Percentiles rank a stretch among this genome's conserved stretches.
Conservation (phyloP, 345 rosid genomes). For the Eucalyptus rudis region DNA sequence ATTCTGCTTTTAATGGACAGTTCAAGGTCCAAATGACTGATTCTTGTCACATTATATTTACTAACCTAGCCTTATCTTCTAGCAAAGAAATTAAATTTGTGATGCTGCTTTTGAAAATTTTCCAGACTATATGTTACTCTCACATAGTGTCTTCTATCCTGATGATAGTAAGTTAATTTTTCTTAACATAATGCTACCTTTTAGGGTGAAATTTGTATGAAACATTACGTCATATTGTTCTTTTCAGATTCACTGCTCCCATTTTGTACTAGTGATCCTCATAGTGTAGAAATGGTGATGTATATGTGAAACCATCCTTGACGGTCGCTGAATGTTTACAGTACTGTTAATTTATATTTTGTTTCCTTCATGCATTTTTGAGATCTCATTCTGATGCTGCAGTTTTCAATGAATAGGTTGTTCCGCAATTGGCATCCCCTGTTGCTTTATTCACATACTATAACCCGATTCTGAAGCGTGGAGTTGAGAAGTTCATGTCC, state of each 20-base stretch:
- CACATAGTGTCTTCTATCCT: background rate
- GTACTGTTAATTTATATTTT: background rate
- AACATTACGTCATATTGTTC: background rate
- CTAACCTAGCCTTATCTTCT: background rate
- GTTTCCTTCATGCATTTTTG: background rate
- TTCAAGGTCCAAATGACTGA: background rate
- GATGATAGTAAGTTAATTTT: background rate
- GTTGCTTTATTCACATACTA: slow-evolving; percentile 88
- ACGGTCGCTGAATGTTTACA: background rate
- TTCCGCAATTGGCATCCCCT: slow-evolving; percentile 80
- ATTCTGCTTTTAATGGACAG: background rate
- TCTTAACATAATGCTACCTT: background rate
- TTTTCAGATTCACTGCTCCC: background rate
- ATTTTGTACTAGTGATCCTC: background rate
- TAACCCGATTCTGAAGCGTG: slow-evolving; percentile 87
- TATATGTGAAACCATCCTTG: background rate
- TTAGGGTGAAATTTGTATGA: background rate
- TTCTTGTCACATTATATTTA: background rate
- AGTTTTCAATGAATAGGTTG: slow-evolving; percentile 29
- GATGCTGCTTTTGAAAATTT: background rate
- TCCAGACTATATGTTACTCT: background rate
- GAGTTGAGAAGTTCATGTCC: slow-evolving; percentile 53
- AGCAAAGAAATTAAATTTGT: background rate
- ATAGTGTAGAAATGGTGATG: background rate
- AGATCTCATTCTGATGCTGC: background rate